These are phyloP conservation scores for Saccharomyces hybrid DNA, from an alignment of 1,139 yeast genomes.

Conservation along the genomic window DNA sequence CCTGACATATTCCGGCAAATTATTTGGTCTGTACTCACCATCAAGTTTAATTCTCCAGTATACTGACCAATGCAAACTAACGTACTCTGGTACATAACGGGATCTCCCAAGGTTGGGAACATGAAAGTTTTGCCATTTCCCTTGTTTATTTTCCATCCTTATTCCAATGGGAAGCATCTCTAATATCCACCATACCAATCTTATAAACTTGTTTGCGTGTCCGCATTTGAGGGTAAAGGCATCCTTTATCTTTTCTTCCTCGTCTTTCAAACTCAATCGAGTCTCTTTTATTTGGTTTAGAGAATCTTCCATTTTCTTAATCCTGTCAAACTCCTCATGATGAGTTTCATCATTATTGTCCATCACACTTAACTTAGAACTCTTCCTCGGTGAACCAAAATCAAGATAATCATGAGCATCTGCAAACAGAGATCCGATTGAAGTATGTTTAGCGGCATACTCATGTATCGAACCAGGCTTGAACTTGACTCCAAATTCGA, in stretches of 20 bases:
- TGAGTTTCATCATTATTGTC: background rate
- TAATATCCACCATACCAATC: slow-evolving; percentile 49
- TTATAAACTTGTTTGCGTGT: slow-evolving; percentile 10
- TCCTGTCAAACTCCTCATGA: background rate
- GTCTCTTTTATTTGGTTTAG: background rate
- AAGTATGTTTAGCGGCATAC: slow-evolving; percentile 36
- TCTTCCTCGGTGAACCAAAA: slow-evolving; percentile 10
- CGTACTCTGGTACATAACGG: slow-evolving; percentile 42
- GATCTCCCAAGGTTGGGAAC: slow-evolving; percentile 49
- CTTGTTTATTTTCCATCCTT: slow-evolving; percentile 39
- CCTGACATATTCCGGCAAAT: slow-evolving; percentile 36
- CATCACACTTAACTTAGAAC: background rate
- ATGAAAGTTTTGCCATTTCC: slow-evolving; percentile 43
- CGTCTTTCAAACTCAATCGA: slow-evolving; percentile 2
- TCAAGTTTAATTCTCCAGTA: slow-evolving; percentile 46
- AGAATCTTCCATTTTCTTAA: background rate
- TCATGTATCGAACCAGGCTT: slow-evolving; percentile 36
- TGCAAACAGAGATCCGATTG: slow-evolving; percentile 38
- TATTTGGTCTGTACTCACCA: slow-evolving; percentile 40
- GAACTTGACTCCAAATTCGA: slow-evolving; percentile 43
- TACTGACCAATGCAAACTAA: slow-evolving; percentile 55
- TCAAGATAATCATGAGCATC: slow-evolving; percentile 43
- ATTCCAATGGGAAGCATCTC: slow-evolving; percentile 52
- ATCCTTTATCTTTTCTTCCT: slow-evolving; percentile 13
- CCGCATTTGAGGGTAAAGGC: slow-evolving; percentile 12